Conservation (phyloP, 164 flowering plant genomes). For the Magnolia sinica region DNA sequence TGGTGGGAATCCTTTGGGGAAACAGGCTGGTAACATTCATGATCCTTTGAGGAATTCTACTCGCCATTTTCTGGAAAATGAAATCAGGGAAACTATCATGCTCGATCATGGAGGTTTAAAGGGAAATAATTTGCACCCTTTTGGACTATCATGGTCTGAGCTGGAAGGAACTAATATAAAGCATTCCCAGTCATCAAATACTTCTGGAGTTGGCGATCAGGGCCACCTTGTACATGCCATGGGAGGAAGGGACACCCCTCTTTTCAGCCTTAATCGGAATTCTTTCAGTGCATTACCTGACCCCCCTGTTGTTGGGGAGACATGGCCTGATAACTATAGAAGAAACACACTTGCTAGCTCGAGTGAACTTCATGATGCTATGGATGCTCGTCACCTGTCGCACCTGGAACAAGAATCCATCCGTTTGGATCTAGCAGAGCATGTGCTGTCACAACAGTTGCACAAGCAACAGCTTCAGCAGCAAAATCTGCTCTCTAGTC, state of each 20-base stretch:
- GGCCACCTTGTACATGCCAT: slow-evolving; percentile 22
- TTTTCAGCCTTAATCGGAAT: slow-evolving; percentile 15
- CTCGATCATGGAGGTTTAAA: slow-evolving; percentile 24
- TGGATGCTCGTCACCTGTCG: slow-evolving; percentile 35
- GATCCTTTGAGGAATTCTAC: slow-evolving; percentile 24
- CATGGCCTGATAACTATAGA: slow-evolving; percentile 51
- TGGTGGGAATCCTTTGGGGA: slow-evolving; percentile 31
- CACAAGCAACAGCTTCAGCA: slow-evolving; percentile 59
- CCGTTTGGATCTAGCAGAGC: slow-evolving; percentile 46
- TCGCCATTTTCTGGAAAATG: slow-evolving; percentile 29
- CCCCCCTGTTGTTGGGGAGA: slow-evolving; percentile 33
- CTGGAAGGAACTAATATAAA: slow-evolving; percentile 42
- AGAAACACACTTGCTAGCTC: slow-evolving; percentile 34
- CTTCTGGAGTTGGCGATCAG: slow-evolving; percentile 24
- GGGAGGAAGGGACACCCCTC: slow-evolving; percentile 29
- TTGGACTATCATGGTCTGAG: slow-evolving; percentile 82
- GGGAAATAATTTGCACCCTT: slow-evolving; percentile 61
- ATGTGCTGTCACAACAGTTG: slow-evolving; percentile 42
- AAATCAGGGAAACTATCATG: slow-evolving; percentile 23
- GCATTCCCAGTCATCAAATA: slow-evolving; percentile 37
- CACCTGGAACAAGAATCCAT: slow-evolving; percentile 43
- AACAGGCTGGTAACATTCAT: slow-evolving; percentile 25
- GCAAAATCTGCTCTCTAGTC: slow-evolving; percentile 36
- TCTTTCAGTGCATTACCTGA: slow-evolving; percentile 37
- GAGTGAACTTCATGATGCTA: slow-evolving; percentile 34